Conservation (phyloP, 2,329 filamentous ascomycete species). For the Decorospora gaudefroyi region DNA sequence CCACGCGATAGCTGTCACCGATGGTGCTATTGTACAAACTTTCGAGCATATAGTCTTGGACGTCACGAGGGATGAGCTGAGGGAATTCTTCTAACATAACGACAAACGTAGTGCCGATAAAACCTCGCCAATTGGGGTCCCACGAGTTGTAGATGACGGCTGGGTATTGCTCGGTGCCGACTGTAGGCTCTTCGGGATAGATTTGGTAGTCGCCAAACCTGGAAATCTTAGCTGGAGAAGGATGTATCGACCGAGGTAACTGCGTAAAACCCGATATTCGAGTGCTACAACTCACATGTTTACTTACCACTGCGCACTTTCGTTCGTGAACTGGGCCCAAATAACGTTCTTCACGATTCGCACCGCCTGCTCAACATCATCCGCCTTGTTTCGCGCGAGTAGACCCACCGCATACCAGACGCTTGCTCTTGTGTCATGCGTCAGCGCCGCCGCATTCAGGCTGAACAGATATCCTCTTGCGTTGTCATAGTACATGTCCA, state of each 20-base stretch:
- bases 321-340: slow-evolving; percentile 57
- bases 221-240: neutral
- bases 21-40: slow-evolving; percentile 61
- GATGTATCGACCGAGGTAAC: too few species aligned
- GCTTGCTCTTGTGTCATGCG: slow-evolving; percentile 62
- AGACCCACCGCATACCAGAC: slow-evolving; percentile 65
- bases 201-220: slow-evolving; percentile 59
- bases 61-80: slow-evolving; percentile 51
- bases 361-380: slow-evolving; percentile 57
- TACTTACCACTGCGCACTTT: slow-evolving; percentile 59
- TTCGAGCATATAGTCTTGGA: slow-evolving; percentile 55
- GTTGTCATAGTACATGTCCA: slow-evolving; percentile 61
- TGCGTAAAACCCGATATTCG: too few species aligned
- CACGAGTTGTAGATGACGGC: slow-evolving; percentile 60
- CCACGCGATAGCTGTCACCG: slow-evolving; percentile 65
- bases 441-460: slow-evolving; percentile 54
- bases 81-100: slow-evolving; percentile 64
- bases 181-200: slow-evolving; percentile 62
- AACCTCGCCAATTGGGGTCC: slow-evolving; percentile 69
- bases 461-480: slow-evolving; percentile 60
- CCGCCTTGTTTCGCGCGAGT: slow-evolving; percentile 58
- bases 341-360: slow-evolving; percentile 62
- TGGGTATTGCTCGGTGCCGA: slow-evolving; percentile 58
- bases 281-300: neutral
- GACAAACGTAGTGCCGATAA: slow-evolving; percentile 63